phyloP scores from a whole-genome alignment of 768 basidiomycete species.

The Cystobasidium ongulense region DNA sequence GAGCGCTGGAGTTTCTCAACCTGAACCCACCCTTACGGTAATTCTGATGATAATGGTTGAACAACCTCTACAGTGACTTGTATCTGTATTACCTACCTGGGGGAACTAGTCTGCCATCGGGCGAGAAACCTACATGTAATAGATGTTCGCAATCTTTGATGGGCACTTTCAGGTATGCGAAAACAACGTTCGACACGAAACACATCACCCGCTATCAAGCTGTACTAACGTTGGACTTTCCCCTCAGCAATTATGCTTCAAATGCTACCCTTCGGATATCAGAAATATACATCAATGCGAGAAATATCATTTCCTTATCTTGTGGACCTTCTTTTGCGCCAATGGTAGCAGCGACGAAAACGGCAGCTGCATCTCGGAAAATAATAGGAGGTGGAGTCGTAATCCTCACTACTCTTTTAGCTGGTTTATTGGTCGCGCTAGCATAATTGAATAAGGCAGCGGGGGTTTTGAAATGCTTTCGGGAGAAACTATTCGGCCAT shows the following conservation, averaged over 20 bases:
- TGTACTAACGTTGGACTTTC: background rate
- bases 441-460: no score
- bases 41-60: no score
- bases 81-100: slow-evolving; percentile 39
- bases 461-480: no score
- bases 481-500: no score
- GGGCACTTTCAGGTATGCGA: slow-evolving; percentile 34
- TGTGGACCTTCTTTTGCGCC: slow-evolving; percentile 40
- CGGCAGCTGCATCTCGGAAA: background rate
- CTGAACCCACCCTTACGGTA: no score
- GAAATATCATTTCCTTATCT: slow-evolving; percentile 12
- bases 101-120: slow-evolving; percentile 36
- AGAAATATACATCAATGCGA: slow-evolving; percentile 34
- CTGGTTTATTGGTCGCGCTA: no score
- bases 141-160: slow-evolving; percentile 33
- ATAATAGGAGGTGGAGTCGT: background rate
- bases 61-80: slow-evolving; percentile 19
- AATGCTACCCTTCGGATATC: slow-evolving; percentile 37
- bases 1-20: background rate
- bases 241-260: slow-evolving; percentile 33
- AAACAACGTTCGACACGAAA: no score
- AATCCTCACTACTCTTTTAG: background rate
- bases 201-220: background rate
- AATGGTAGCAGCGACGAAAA: slow-evolving; percentile 14
- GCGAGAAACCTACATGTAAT: slow-evolving; percentile 32